A percentile compares a stretch with the other conserved stretches of the same genome.
Evolutionary conservation across 352 stramenopile species (phyloP).

Genomic region (Pythium coloratum): DNA sequence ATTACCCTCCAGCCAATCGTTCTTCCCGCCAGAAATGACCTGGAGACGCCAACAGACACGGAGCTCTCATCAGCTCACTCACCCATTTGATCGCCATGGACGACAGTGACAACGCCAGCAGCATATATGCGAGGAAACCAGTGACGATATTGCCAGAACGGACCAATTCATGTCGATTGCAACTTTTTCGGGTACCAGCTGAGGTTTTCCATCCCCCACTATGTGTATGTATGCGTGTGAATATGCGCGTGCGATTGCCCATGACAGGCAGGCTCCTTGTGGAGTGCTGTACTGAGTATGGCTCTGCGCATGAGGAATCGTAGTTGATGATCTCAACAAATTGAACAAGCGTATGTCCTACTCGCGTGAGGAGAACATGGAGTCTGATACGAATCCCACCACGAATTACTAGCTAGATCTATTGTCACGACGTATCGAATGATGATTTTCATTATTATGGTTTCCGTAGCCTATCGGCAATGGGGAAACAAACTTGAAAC

Average conservation of each 20-base stretch:
- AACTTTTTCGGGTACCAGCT: constrained; percentile 89
- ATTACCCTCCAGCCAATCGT: constrained; percentile 18
- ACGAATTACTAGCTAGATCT: background rate
- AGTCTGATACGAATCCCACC: constrained; percentile 31
- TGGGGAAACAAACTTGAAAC: constrained; percentile 63
- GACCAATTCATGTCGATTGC: constrained; percentile 91
- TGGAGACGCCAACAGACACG: background rate
- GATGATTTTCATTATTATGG: constrained; percentile 63
- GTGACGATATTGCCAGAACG: constrained; percentile 78
- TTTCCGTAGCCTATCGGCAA: constrained; percentile 32
- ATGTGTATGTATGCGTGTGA: constrained; percentile 15
- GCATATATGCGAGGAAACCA: constrained; percentile 33
- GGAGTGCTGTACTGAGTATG: background rate
- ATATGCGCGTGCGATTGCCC: background rate
- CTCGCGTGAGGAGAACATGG: constrained; percentile 65
- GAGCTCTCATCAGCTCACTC: background rate
- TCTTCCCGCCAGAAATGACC: background rate
- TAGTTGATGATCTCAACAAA: constrained; percentile 60
- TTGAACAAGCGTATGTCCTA: constrained; percentile 89
- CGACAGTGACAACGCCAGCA: background rate
- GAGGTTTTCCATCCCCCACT: constrained; percentile 52
- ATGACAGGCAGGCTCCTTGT: background rate
- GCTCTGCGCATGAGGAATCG: constrained; percentile 15
- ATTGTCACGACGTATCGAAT: constrained; percentile 42
- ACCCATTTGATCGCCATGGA: background rate